Evolutionary conservation across 2,329 filamentous ascomycete genomes (phyloP).

Genomic region (Didymella pinodella): DNA sequence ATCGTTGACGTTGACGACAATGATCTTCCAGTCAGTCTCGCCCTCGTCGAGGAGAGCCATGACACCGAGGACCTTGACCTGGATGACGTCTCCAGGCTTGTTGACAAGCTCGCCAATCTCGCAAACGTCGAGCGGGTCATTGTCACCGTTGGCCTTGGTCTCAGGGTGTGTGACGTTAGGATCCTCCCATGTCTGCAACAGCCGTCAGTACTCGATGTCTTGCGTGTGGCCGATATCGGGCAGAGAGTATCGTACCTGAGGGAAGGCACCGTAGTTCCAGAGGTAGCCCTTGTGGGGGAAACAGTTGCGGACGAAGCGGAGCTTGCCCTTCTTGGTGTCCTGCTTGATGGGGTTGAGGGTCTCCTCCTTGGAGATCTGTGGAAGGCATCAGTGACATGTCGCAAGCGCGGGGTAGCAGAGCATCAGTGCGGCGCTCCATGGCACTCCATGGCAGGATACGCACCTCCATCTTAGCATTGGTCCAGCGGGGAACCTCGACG

Average conservation of each 20-base stretch:
- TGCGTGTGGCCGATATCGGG: conserved; percentile 40
- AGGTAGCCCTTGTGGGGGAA: conserved; percentile 99
- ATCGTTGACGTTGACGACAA: conserved; percentile 98
- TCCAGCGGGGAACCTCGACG: conserved; percentile 99
- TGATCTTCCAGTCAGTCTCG: conserved; percentile 99
- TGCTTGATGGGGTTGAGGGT: conserved; percentile 99
- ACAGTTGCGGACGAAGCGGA: conserved; percentile 99
- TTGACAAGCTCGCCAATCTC: conserved; percentile 98
- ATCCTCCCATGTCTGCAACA: conserved; percentile 92
- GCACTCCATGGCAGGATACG: conserved; percentile 48
- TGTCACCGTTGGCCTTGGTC: conserved; percentile 99
- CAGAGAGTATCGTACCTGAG: conserved; percentile 71
- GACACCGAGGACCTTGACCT: conserved; percentile 99
- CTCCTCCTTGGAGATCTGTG: conserved; percentile 97
- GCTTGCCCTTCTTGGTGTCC: conserved; percentile 99
- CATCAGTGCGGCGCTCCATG: conserved; percentile 1
- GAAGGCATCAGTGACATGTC: conserved; percentile 30
- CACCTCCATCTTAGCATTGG: conserved; percentile 99
- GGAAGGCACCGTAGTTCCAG: conserved; percentile 99
- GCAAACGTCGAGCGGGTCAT: conserved; percentile 98
- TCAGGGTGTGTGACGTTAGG: conserved; percentile 94
- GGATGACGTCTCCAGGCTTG: conserved; percentile 96
- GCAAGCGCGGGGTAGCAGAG: conserved; percentile 24
- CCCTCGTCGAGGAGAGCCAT: conserved; percentile 99
- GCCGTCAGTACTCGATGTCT: conserved; percentile 34